phyloP scores from a whole-genome alignment of 768 basidiomycete genomes.

The Coprinellus micaceus region DNA sequence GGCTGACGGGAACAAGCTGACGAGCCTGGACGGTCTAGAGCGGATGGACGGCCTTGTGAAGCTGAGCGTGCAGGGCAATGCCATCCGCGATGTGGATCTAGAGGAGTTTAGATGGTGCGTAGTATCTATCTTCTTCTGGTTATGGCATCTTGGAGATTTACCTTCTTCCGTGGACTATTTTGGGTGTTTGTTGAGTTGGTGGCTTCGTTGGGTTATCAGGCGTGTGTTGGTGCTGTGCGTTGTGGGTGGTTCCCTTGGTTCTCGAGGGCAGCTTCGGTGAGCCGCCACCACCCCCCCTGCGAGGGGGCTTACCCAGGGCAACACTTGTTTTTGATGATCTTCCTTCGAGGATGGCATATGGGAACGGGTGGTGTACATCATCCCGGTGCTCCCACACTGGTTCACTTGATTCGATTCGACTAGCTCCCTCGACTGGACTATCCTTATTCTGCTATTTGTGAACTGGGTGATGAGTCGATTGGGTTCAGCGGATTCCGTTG shows the following conservation, averaged over 20 bases:
- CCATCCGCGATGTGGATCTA: constrained; percentile 60
- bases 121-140: no score
- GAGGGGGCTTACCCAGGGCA: neutral
- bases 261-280: no score
- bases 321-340: constrained; percentile 11
- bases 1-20: constrained; percentile 83
- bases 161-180: constrained; percentile 6
- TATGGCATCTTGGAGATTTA: constrained; percentile 13
- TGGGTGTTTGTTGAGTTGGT: neutral
- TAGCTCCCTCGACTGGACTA: constrained; percentile 1
- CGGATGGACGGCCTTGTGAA: constrained; percentile 79
- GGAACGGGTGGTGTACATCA: constrained; percentile 11
- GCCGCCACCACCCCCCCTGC: no score
- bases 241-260: neutral
- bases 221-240: neutral
- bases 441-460: no score
- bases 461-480: no score
- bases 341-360: constrained; percentile 10
- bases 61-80: constrained; percentile 77
- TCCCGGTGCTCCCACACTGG: constrained; percentile 12
- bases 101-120: constrained; percentile 64
- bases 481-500: no score
- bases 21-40: constrained; percentile 70
- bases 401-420: constrained; percentile 8
- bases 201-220: no score